A percentile compares a stretch with the other conserved stretches of the same genome.
Evolutionary conservation across 2,329 filamentous ascomycete genomes (phyloP).

Genomic region (Drechslerella dactyloides): DNA sequence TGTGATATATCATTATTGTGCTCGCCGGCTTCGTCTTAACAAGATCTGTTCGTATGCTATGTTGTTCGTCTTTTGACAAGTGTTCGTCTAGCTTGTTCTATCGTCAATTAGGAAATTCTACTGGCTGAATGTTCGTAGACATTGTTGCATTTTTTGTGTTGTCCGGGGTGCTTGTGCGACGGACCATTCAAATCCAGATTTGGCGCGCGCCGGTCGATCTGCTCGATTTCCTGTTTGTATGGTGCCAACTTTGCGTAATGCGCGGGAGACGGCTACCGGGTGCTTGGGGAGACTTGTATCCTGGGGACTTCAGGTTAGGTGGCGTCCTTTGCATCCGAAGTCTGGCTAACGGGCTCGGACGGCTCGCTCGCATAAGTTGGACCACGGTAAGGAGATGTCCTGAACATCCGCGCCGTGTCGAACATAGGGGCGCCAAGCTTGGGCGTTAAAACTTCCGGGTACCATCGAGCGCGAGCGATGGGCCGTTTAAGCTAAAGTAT

Average conservation of each 20-base stretch:
- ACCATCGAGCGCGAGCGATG: too few relatives aligned
- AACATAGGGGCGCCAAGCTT: too few relatives aligned
- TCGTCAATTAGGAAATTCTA: neutral
- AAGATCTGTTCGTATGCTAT: neutral
- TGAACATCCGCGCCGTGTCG: too few relatives aligned
- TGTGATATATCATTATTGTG: neutral
- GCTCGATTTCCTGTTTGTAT: neutral
- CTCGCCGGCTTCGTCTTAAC: neutral
- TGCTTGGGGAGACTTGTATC: neutral
- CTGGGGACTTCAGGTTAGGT: too few relatives aligned
- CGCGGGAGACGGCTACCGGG: neutral
- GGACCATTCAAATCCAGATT: neutral
- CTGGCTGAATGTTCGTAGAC: slow-evolving; percentile 1
- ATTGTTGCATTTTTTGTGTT: slow-evolving; percentile 33
- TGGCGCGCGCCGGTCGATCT: slow-evolving; percentile 8
- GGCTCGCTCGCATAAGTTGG: too few relatives aligned
- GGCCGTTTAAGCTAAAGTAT: too few relatives aligned
- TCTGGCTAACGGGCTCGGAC: too few relatives aligned
- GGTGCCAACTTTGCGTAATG: neutral
- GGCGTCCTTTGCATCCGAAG: too few relatives aligned
- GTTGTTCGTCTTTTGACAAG: slow-evolving; percentile 2
- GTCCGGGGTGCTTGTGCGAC: slow-evolving; percentile 20
- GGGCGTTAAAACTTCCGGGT: too few relatives aligned
- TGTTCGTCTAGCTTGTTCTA: neutral
- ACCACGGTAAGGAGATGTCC: too few relatives aligned